Percentiles rank a stretch among this genome's conserved stretches.
phyloP scores from a whole-genome alignment of 1,139 yeast genomes.

The Pichia sp. region DNA sequence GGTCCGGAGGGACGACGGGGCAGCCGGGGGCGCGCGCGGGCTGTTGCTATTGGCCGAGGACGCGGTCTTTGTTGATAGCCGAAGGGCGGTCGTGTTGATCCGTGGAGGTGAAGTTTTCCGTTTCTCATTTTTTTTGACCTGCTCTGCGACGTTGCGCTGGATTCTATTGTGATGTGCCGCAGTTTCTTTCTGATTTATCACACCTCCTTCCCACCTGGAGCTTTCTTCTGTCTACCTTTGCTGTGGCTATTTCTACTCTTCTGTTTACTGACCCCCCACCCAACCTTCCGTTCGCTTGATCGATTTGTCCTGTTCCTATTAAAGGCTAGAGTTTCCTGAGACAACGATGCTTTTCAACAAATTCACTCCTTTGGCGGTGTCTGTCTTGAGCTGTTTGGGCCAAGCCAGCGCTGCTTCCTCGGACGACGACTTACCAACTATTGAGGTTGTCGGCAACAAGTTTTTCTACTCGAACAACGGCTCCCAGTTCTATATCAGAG shows the following conservation, averaged over 20 bases:
- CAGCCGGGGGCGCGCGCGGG: not conserved
- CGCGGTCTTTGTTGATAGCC: not conserved
- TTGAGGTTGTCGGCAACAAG: constrained; percentile 61
- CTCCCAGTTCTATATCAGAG: constrained; percentile 68
- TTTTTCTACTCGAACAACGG: constrained; percentile 70
- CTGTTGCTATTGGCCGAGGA: not conserved
- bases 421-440: constrained; percentile 41
- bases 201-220: not conserved
- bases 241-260: not conserved
- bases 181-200: not conserved
- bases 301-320: not conserved
- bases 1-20: not conserved
- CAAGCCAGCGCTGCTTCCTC: constrained; percentile 32
- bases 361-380: constrained; percentile 23
- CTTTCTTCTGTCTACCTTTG: not conserved
- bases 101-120: not conserved
- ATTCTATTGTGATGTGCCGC: not conserved
- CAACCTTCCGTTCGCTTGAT: not conserved
- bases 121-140: not conserved
- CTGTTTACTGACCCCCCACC: not conserved
- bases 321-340: not conserved
- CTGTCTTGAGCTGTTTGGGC: constrained; percentile 7
- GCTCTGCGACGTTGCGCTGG: not conserved
- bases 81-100: too few species aligned
- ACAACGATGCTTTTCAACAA: constrained; percentile 48